Base-by-base conservation (phyloP, 495 filamentous ascomycete genomes). In the Bacidia rubella region DNA sequence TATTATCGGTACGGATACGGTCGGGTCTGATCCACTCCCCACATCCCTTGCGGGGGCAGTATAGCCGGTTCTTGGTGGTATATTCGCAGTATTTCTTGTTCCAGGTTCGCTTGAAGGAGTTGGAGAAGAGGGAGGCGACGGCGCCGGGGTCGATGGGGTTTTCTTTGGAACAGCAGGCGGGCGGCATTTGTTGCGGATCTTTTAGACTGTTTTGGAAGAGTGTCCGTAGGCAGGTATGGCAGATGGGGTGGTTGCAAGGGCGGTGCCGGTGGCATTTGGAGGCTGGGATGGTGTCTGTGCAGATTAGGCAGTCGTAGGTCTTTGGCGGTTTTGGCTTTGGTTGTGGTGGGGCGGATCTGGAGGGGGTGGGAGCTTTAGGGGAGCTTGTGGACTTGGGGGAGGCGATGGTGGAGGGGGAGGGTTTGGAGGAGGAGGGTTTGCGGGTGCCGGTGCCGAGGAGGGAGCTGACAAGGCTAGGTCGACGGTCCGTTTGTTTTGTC, bases 131-230 rank as follows among this genome's bases (percentile, higher is more conserved):
- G 25, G 71, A 71, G 21, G 86, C 82, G n/a, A 89, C 86, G 57
- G 85, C 75, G 55, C 80, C 79, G 17, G 85, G 65, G 1, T 86
- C 79, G 54, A 93, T 88, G 57, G 77, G 75, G 32, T 29, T 11
- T 17, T 85, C 78, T 20, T 72, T 51, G 2, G 76, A 82, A 64
- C 87, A 93, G 59, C 87, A 93, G 57, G 68, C 75, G 0, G 87
- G 87, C 9, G 87, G 85, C 84, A 90, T 90, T 59, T 82, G 79
- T 26, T 78, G 74, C 0, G 85, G 83, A 62, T 90, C 83, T 32
- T 72, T 81, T 53, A 87, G 68, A 19, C 85, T 88, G 35, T 83
- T 68, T 21, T 68, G 77, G 64, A 92, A 93, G 55, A 79, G 74
- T 19, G 80, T 76, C 59, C 76, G 78, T 21, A 93, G 68, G 65